Evolutionary conservation across 345 rosid genomes (phyloP).

Genomic region (Gossypium arboreum): DNA sequence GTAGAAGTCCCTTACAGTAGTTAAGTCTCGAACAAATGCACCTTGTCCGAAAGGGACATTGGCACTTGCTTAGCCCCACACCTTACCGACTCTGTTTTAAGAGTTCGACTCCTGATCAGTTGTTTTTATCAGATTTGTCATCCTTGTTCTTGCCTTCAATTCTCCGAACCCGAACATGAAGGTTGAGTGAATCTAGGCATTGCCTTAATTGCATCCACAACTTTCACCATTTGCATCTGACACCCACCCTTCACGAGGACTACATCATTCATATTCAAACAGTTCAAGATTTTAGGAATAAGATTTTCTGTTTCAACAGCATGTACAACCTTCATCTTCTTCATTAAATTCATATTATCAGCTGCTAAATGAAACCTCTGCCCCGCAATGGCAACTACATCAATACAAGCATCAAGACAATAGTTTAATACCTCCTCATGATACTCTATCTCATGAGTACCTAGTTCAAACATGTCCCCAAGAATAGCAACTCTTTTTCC

Average conservation of each 20-base stretch:
- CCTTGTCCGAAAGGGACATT: not conserved
- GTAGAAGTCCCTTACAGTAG: not conserved
- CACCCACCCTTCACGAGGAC: constrained; percentile 34
- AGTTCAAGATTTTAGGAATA: constrained; percentile 21
- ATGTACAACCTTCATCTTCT: constrained; percentile 17
- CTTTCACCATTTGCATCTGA: constrained; percentile 30
- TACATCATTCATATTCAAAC: constrained; percentile 20
- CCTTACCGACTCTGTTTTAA: not conserved
- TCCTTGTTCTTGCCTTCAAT: not conserved
- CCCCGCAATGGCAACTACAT: constrained; percentile 23
- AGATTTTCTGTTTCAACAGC: constrained; percentile 18
- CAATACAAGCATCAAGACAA: constrained; percentile 13
- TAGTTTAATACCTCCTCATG: constrained; percentile 24
- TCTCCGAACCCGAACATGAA: not conserved
- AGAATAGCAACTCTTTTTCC: constrained; percentile 28
- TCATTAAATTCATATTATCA: constrained; percentile 15
- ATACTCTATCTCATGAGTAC: constrained; percentile 17
- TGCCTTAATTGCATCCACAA: constrained; percentile 11
- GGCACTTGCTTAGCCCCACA: not conserved
- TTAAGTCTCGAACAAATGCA: not conserved
- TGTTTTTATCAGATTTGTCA: not conserved
- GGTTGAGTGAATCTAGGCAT: constrained; percentile 4
- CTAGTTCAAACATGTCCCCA: constrained; percentile 36
- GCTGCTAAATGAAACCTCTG: constrained; percentile 24
- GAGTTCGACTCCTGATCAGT: not conserved